phyloP scores from a whole-genome alignment of 257 asterid genomes.

The Knoxia roxburghii region DNA sequence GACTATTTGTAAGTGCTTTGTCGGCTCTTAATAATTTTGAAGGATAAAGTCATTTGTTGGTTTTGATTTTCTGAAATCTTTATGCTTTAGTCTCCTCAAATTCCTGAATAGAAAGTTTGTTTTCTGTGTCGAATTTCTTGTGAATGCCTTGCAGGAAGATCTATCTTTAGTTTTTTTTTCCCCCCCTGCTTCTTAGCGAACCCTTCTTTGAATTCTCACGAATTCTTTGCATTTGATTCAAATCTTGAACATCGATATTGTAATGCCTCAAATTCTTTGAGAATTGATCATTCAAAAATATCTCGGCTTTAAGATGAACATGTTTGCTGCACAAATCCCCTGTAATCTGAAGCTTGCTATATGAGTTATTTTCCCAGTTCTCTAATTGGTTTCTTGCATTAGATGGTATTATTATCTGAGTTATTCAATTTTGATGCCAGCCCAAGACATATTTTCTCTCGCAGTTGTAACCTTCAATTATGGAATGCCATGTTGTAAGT shows the following conservation, averaged over 20 bases:
- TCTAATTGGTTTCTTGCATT: background rate
- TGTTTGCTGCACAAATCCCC: no score
- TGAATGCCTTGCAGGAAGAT: background rate
- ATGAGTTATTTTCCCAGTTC: background rate
- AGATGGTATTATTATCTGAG: background rate
- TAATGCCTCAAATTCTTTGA: background rate
- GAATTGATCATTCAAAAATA: no score
- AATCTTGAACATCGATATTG: background rate
- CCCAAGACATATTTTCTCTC: background rate
- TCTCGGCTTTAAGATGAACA: no score
- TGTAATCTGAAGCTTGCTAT: background rate
- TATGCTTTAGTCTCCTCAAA: background rate
- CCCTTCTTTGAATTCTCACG: background rate
- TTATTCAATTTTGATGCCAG: background rate
- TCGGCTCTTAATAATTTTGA: background rate
- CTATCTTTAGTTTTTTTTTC: no score
- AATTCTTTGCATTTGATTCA: background rate
- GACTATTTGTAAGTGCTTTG: background rate
- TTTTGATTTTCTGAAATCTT: background rate
- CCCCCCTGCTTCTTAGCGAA: background rate
- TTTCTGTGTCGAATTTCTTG: background rate
- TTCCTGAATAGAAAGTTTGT: background rate
- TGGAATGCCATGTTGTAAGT: constrained; percentile 42
- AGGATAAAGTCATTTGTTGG: background rate
- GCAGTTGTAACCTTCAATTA: constrained; percentile 23